phyloP scores from a whole-genome alignment of 148 eudicot species.

The Nepenthes mirabilis region DNA sequence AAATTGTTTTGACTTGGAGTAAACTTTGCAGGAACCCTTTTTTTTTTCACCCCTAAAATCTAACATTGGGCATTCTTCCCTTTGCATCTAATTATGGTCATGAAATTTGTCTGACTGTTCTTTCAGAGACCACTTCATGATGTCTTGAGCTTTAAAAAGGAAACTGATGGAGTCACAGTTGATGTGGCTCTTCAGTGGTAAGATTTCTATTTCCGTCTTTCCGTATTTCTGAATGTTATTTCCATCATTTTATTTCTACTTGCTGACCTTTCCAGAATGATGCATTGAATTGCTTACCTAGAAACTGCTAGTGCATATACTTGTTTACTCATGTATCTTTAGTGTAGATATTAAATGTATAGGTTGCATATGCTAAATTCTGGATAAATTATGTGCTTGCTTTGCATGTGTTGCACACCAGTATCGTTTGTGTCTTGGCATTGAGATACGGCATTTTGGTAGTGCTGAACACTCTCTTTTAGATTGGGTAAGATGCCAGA shows the following conservation, averaged over 20 bases:
- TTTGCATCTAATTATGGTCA: conserved; percentile 3
- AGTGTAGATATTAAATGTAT: too few relatives aligned
- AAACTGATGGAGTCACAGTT: conserved; percentile 61
- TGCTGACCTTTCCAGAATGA: too few relatives aligned
- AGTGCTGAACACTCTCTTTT: too few relatives aligned
- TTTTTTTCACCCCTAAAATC: neutral
- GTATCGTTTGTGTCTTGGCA: too few relatives aligned
- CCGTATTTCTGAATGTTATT: neutral
- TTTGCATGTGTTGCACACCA: too few relatives aligned
- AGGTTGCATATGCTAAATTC: too few relatives aligned
- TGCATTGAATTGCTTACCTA: too few relatives aligned
- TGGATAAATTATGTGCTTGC: too few relatives aligned
- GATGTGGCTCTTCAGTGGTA: conserved; percentile 93
- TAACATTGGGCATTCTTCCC: neutral
- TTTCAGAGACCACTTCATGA: conserved; percentile 86
- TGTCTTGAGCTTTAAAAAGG: conserved; percentile 62
- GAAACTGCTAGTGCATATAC: too few relatives aligned
- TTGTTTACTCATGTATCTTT: too few relatives aligned
- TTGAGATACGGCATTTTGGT: too few relatives aligned
- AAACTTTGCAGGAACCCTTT: neutral
- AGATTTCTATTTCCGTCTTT: conserved; percentile 7
- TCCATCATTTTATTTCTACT: neutral
- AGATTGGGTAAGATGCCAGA: too few relatives aligned
- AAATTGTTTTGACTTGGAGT: neutral
- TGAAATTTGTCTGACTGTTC: conserved; percentile 14